Percentiles rank a stretch among this genome's conserved stretches.
Evolutionary conservation across 2,329 filamentous ascomycete genomes (phyloP).

Genomic region (Elsinoe batatas): DNA sequence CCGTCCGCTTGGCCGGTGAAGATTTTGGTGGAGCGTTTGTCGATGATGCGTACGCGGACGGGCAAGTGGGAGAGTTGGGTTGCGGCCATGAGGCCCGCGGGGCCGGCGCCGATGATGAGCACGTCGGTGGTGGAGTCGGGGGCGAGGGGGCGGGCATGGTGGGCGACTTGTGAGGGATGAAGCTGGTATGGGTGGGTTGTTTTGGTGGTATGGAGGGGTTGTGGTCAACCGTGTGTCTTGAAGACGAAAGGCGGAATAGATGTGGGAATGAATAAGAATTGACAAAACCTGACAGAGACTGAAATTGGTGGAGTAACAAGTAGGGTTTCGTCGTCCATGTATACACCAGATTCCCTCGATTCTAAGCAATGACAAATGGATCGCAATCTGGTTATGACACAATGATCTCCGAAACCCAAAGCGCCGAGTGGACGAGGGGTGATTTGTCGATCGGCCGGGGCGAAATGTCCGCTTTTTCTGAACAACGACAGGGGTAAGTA

Average conservation of each 20-base stretch:
- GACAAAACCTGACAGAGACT: not conserved
- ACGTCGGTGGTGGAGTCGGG: slow-evolving; percentile 8
- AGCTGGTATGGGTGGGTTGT: not conserved
- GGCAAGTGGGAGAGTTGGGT: slow-evolving; percentile 40
- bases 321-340: not conserved
- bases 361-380: slow-evolving; percentile 10
- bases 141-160: not conserved
- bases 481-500: not conserved
- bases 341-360: not conserved
- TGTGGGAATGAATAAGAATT: not conserved
- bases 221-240: not conserved
- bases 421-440: not conserved
- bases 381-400: not conserved
- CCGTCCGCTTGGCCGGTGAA: slow-evolving; percentile 40
- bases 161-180: not conserved
- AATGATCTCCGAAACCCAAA: not conserved
- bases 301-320: not conserved
- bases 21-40: slow-evolving; percentile 33
- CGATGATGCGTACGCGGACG: slow-evolving; percentile 41
- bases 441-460: slow-evolving; percentile 3
- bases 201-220: not conserved
- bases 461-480: not conserved
- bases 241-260: not conserved
- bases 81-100: slow-evolving; percentile 38
- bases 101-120: slow-evolving; percentile 43